phyloP scores from a whole-genome alignment of 2,329 filamentous ascomycete genomes.

The Sporothrix pseudoabietina region DNA sequence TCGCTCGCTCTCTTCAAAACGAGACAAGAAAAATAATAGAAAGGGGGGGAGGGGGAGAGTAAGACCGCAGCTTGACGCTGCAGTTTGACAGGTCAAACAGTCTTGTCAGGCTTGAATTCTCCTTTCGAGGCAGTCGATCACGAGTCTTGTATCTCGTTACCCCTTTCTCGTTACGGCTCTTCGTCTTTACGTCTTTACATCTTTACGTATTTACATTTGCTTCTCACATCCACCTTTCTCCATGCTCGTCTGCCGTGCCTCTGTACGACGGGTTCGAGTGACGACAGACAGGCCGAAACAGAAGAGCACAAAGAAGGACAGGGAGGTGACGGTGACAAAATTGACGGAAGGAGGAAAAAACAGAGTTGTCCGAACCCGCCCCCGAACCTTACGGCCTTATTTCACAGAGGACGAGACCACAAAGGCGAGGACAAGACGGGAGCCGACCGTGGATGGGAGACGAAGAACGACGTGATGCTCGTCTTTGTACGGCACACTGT shows the following conservation, averaged over 20 bases:
- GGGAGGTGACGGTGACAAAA: neutral
- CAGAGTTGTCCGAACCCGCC: constrained; percentile 20
- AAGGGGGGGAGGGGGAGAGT: neutral
- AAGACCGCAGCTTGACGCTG: neutral
- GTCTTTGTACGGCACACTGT: neutral
- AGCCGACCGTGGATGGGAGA: neutral
- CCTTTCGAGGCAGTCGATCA: neutral
- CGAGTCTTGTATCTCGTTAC: neutral
- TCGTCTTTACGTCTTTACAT: too few species aligned
- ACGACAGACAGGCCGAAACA: constrained; percentile 1
- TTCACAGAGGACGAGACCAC: neutral
- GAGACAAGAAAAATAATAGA: neutral
- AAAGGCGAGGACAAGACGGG: neutral
- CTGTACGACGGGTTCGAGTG: constrained; percentile 10
- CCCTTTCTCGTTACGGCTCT: neutral
- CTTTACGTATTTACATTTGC: neutral
- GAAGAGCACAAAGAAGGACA: neutral
- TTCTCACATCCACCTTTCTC: neutral
- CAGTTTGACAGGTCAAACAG: neutral
- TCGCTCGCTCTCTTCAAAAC: neutral
- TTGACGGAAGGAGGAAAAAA: neutral
- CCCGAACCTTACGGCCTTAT: constrained; percentile 32
- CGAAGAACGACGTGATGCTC: neutral
- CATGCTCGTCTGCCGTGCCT: constrained; percentile 5
- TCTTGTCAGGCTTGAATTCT: neutral